Conservation (phyloP, 2,329 filamentous ascomycete genomes). For the Shiraia bambusicola region DNA sequence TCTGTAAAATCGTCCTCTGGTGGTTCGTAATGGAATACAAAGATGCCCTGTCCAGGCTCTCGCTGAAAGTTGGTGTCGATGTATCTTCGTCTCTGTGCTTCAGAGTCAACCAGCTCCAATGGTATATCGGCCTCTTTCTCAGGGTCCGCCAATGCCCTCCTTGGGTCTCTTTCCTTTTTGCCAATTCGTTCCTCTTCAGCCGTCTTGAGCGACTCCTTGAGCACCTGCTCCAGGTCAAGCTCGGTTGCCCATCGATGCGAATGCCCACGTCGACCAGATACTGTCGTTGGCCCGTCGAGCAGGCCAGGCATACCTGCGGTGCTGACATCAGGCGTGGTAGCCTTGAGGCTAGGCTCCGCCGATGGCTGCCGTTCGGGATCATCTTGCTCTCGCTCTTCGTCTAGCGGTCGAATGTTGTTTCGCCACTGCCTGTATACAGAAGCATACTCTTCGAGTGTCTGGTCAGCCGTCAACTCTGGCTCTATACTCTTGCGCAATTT, state of each 20-base stretch:
- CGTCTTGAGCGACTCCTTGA: conserved; percentile 67
- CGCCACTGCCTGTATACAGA: conserved; percentile 47
- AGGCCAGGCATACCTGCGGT: conserved; percentile 31
- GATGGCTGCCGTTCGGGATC: conserved; percentile 40
- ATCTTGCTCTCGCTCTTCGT: conserved; percentile 45
- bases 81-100: conserved; percentile 61
- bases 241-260: conserved; percentile 56
- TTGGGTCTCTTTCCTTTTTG: conserved; percentile 60
- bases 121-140: conserved; percentile 77
- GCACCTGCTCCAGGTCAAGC: conserved; percentile 69
- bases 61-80: conserved; percentile 67
- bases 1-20: conserved; percentile 73
- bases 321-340: conserved; percentile 51
- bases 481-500: conserved; percentile 38
- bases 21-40: conserved; percentile 70
- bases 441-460: conserved; percentile 41
- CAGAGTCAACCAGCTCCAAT: conserved; percentile 64
- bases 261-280: conserved; percentile 35
- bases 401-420: conserved; percentile 43
- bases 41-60: conserved; percentile 66
- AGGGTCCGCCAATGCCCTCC: conserved; percentile 70
- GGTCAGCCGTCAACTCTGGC: conserved; percentile 29
- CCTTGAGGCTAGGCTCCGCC: conserved; percentile 38
- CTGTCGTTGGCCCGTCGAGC: conserved; percentile 27
- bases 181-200: conserved; percentile 71